phyloP scores from a whole-genome alignment of 371 early-diverging fungal species.

The Mortierella sp. region DNA sequence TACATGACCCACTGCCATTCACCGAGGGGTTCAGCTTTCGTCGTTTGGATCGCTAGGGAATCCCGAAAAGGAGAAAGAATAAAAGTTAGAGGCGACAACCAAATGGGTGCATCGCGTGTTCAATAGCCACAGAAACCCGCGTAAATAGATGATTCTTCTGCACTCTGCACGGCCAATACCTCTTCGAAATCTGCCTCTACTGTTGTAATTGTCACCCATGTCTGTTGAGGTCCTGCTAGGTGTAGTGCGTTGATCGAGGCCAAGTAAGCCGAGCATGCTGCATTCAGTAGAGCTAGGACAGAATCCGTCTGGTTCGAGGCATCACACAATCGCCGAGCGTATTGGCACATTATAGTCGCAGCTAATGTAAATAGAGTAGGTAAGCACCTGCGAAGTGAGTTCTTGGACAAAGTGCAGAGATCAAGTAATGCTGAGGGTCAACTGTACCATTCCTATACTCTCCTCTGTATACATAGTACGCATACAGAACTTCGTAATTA shows the following conservation, averaged over 20 bases:
- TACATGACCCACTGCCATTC: constrained; percentile 9
- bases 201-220: constrained; percentile 27
- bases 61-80: neutral
- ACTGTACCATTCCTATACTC: constrained; percentile 50
- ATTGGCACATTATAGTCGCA: constrained; percentile 39
- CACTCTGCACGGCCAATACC: too few relatives aligned
- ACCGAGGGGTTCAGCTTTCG: constrained; percentile 3
- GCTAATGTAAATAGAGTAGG: constrained; percentile 12
- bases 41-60: constrained; percentile 13
- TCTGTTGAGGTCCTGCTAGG: constrained; percentile 16
- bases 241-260: constrained; percentile 44
- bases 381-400: too few relatives aligned
- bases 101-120: too few relatives aligned
- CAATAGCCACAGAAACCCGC: too few relatives aligned
- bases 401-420: too few relatives aligned
- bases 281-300: constrained; percentile 6
- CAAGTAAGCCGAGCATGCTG: constrained; percentile 22
- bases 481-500: constrained; percentile 23
- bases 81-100: too few relatives aligned
- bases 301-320: constrained; percentile 16
- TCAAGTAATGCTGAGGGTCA: too few relatives aligned
- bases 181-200: constrained; percentile 8
- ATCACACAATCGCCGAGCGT: constrained; percentile 23
- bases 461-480: constrained; percentile 35
- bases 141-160: too few relatives aligned